Base-by-base conservation (phyloP, 768 basidiomycete genomes). In the Kwoniella botswanensis region DNA sequence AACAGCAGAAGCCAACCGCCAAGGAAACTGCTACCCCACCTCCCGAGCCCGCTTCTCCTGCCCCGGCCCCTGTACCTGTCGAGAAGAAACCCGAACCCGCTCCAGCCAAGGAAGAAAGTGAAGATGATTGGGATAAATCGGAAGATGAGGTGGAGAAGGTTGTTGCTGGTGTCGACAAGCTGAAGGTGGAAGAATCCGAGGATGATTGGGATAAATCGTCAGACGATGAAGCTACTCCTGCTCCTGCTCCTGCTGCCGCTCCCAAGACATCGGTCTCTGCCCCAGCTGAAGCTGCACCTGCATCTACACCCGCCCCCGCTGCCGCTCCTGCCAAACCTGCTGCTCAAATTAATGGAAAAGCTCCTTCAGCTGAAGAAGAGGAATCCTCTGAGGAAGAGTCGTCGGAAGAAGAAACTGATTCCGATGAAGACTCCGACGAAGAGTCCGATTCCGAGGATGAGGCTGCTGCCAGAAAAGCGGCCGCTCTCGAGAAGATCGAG, bases 401-500 rank as follows among this genome's bases (percentile, higher is more conserved):
- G 5, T 71, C 67, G 3, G 76, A 77, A 43, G 74, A 76, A 18
- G 70, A 70, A 12, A 63, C 67, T 18, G 78, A 79, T 29, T 74
- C 71, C 1, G 74, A 76, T 56, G 80, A 83, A 50, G 83, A 84
- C 42, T 74, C 77, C 35, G 74, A 76, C n/a, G 73, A 74, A 46
- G 80, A 81, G n/a, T 75, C 76, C 24, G 81, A 80, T 52, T 76
- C 79, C 22, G 79, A 77, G 56, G 85, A 92, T 80, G 81, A 81
- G 55, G 67, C 71, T 22, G 76, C 78, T 66, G 88, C 91, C 82
- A 87, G 86, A 73, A 96, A 94, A 84, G 90, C 90, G 0, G 91
- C 92, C 73, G 93, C 94, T n/a, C 90, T 90, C 44, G 91, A 88
- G 21, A 89, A 93, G 55, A 88, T 85, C 63, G 88, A 89, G 56